Evolutionary conservation across 2,329 filamentous ascomycete species (phyloP).

Genomic region (Magnaporthiopsis incrustans): DNA sequence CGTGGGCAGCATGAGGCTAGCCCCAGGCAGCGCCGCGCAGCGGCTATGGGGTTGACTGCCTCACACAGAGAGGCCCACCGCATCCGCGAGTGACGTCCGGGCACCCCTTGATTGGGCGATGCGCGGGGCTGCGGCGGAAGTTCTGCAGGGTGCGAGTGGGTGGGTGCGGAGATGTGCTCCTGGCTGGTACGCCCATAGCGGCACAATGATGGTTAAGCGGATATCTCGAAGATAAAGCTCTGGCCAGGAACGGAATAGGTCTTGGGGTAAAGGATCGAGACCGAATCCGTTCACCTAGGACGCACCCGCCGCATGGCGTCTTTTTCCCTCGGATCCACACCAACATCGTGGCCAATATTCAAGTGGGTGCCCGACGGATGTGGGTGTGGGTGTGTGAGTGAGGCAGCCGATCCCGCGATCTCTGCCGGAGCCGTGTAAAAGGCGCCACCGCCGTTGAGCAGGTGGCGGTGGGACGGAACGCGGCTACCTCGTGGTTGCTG

Average conservation of each 20-base stretch:
- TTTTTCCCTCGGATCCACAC: neutral
- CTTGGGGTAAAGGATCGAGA: neutral
- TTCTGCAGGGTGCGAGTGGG: too few species aligned
- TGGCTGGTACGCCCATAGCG: neutral
- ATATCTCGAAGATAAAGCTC: too few species aligned
- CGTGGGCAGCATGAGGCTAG: neutral
- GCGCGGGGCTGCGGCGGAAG: neutral
- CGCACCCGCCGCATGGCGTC: neutral
- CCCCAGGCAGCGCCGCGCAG: neutral
- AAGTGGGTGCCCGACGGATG: neutral
- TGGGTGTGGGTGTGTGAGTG: too few species aligned
- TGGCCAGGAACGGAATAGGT: too few species aligned
- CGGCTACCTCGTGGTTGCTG: too few species aligned
- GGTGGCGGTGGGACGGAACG: too few species aligned
- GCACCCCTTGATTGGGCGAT: slow-evolving; percentile 1
- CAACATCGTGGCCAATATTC: neutral
- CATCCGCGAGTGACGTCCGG: neutral
- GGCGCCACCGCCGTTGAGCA: too few species aligned
- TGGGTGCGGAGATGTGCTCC: neutral
- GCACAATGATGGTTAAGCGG: too few species aligned
- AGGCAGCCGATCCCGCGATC: too few species aligned
- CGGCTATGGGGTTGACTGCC: neutral
- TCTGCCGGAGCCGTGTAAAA: too few species aligned
- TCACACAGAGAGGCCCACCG: neutral
- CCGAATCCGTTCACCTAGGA: neutral